These are phyloP conservation scores for Chlamydomonas schloesseri DNA, from an alignment of 139 green algal genomes.

Conservation along the genomic window DNA sequence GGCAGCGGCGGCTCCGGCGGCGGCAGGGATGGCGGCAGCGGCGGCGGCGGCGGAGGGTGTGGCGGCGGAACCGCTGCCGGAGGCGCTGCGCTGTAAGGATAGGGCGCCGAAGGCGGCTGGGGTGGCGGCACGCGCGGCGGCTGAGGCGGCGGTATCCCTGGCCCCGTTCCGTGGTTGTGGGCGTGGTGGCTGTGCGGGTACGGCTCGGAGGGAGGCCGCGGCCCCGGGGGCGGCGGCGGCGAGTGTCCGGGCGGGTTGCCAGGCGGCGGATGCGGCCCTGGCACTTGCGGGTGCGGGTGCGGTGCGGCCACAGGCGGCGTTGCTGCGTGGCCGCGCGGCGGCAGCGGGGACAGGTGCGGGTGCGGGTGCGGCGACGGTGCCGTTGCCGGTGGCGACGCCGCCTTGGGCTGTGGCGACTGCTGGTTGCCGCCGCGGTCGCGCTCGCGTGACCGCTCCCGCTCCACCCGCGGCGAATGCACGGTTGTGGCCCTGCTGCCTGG, in stretches of 20 bases:
- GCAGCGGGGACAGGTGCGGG: not conserved
- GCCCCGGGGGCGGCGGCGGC: too few relatives aligned
- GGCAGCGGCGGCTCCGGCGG: not conserved
- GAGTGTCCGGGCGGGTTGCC: not conserved
- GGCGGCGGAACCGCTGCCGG: not conserved
- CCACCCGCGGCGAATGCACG: not conserved
- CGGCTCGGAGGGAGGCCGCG: too few relatives aligned
- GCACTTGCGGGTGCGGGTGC: not conserved
- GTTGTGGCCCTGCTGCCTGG: not conserved
- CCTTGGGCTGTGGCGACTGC: not conserved
- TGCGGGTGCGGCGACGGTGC: not conserved
- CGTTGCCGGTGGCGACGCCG: not conserved
- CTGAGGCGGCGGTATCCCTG: too few relatives aligned
- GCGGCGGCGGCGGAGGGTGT: not conserved
- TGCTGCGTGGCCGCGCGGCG: not conserved
- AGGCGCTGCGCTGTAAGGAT: not conserved
- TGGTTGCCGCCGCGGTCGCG: too few relatives aligned
- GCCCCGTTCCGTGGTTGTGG: too few relatives aligned
- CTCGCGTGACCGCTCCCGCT: not conserved
- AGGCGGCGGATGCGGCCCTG: too few relatives aligned
- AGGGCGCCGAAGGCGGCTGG: too few relatives aligned
- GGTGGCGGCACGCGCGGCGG: too few relatives aligned
- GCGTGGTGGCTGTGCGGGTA: too few relatives aligned
- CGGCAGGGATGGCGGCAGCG: not conserved
- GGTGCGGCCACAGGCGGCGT: too few relatives aligned